Evolutionary conservation across 768 basidiomycete species (phyloP).

Genomic region (Grammothele lineata): DNA sequence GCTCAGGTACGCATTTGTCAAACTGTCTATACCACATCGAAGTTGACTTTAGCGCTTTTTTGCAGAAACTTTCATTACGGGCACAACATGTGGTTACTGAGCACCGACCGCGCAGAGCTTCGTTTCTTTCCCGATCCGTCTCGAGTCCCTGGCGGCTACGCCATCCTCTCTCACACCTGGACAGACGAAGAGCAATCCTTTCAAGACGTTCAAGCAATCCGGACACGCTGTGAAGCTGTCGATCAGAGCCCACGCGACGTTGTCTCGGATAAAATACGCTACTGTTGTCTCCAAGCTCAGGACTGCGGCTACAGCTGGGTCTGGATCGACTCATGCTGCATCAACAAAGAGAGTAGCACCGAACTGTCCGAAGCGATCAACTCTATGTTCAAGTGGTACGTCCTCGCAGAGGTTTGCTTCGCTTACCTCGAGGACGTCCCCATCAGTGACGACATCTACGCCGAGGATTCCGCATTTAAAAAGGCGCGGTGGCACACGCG

Average conservation of each 20-base stretch:
- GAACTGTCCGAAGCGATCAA: not conserved
- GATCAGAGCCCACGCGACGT: not conserved
- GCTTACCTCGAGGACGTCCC: not conserved
- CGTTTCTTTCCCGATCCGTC: not conserved
- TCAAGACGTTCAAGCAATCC: not conserved
- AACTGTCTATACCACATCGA: too few species aligned
- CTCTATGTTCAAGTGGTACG: not conserved
- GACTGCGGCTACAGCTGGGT: not conserved
- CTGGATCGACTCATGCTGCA: conserved; percentile 1
- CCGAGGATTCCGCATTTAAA: not conserved
- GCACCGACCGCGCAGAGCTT: not conserved
- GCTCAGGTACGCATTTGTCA: too few species aligned
- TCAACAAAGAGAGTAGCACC: not conserved
- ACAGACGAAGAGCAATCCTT: not conserved
- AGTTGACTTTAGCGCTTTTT: too few species aligned
- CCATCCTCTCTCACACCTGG: conserved; percentile 7
- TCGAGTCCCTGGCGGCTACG: conserved; percentile 1
- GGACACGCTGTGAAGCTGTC: not conserved
- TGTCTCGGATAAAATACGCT: not conserved
- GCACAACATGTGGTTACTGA: conserved; percentile 7
- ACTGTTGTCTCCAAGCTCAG: not conserved
- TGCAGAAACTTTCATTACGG: too few species aligned
- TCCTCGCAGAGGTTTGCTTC: not conserved
- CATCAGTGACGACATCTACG: not conserved
- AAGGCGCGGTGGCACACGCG: not conserved